phyloP scores from a whole-genome alignment of 2,329 filamentous ascomycete species.

The Dactylella cylindrospora region DNA sequence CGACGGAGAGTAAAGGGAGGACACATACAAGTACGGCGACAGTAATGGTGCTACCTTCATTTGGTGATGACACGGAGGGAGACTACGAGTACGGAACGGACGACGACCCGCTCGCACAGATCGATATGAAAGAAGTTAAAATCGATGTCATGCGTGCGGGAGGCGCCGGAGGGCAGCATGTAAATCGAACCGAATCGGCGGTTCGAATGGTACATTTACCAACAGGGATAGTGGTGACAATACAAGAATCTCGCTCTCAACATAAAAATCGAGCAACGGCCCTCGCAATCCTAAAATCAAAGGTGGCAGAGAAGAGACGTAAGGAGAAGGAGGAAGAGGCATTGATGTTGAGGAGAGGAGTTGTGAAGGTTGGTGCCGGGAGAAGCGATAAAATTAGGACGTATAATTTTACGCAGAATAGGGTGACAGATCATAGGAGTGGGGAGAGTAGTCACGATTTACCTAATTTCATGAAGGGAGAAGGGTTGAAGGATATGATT shows the following conservation, averaged over 20 bases:
- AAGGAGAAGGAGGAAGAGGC: constrained; percentile 72
- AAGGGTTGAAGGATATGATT: constrained; percentile 73
- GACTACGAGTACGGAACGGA: constrained; percentile 54
- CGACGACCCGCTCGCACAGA: constrained; percentile 87
- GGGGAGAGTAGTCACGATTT: constrained; percentile 78
- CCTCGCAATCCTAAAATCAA: constrained; percentile 79
- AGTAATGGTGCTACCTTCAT: constrained; percentile 89
- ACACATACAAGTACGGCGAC: constrained; percentile 91
- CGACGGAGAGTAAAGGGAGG: constrained; percentile 79
- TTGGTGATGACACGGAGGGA: constrained; percentile 64
- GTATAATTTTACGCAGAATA: constrained; percentile 71
- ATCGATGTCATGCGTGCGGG: constrained; percentile 87
- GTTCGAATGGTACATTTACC: constrained; percentile 89
- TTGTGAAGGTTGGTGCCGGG: constrained; percentile 78
- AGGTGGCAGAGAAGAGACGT: constrained; percentile 64
- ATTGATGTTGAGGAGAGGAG: constrained; percentile 70
- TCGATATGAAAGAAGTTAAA: constrained; percentile 78
- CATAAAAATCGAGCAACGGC: constrained; percentile 83
- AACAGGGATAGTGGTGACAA: constrained; percentile 80
- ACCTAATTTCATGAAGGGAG: constrained; percentile 75
- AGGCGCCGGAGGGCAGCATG: constrained; percentile 93
- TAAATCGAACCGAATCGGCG: constrained; percentile 97
- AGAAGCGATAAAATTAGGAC: constrained; percentile 91
- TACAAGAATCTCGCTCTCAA: constrained; percentile 92
- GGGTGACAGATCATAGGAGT: constrained; percentile 85